phyloP scores from a whole-genome alignment of 2,329 filamentous ascomycete genomes.

The Aspergillus bombycis region DNA sequence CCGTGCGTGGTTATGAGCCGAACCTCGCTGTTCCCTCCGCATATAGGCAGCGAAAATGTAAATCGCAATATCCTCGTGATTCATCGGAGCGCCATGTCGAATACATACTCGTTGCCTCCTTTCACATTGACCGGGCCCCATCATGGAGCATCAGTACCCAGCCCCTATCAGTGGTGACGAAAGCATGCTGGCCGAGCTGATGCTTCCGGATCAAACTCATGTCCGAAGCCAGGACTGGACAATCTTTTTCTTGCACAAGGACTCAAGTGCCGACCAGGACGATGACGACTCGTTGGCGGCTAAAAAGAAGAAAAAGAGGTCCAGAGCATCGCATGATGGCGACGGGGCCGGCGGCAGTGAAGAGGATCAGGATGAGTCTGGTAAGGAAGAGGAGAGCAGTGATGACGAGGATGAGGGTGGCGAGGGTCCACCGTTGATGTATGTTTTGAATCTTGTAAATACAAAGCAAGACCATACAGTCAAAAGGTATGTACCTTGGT shows the following conservation, averaged over 20 bases:
- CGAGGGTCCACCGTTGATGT: slow-evolving; percentile 90
- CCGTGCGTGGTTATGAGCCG: slow-evolving; percentile 40
- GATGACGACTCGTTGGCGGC: slow-evolving; percentile 64
- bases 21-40: slow-evolving; percentile 36
- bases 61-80: slow-evolving; percentile 75
- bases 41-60: slow-evolving; percentile 59
- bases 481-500: slow-evolving; percentile 59
- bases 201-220: slow-evolving; percentile 97
- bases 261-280: slow-evolving; percentile 81
- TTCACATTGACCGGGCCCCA: slow-evolving; percentile 95
- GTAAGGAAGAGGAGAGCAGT: slow-evolving; percentile 49
- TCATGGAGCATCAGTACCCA: slow-evolving; percentile 99
- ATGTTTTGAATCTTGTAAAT: slow-evolving; percentile 96
- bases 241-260: slow-evolving; percentile 98
- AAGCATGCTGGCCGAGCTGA: slow-evolving; percentile 96
- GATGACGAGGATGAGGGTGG: slow-evolving; percentile 68
- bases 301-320: slow-evolving; percentile 50
- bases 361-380: slow-evolving; percentile 52
- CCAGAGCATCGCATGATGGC: slow-evolving; percentile 41
- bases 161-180: slow-evolving; percentile 95
- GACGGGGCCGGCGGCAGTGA: slow-evolving; percentile 55
- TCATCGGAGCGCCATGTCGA: slow-evolving; percentile 91
- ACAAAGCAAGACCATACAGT: slow-evolving; percentile 94
- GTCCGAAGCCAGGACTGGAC: slow-evolving; percentile 97
- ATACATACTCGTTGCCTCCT: slow-evolving; percentile 95